These are phyloP conservation scores for Phaeosphaeriaceae sp. DNA, from an alignment of 2,329 filamentous ascomycete genomes.

Conservation along the genomic window DNA sequence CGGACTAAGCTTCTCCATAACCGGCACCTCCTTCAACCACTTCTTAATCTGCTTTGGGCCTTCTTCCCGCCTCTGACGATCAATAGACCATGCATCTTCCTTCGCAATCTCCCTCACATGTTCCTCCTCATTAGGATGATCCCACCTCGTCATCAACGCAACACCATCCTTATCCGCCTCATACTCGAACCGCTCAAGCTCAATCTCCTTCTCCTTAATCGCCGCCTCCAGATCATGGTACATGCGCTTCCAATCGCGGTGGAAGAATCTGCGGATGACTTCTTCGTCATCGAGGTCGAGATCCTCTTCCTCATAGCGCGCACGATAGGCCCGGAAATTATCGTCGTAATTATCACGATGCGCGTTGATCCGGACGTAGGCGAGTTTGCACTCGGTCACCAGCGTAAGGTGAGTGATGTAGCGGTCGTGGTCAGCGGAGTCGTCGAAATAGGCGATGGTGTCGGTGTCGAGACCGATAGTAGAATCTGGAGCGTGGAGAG, in stretches of 20 bases:
- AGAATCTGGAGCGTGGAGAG: background rate
- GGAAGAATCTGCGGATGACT: no score
- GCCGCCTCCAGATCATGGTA: background rate
- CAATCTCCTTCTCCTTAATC: background rate
- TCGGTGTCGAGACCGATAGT: no score
- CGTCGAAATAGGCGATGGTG: background rate
- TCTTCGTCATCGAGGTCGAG: background rate
- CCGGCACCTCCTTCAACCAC: background rate
- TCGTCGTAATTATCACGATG: background rate
- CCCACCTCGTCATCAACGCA: background rate
- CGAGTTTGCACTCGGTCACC: background rate
- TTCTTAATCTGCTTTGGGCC: background rate
- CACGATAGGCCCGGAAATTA: background rate
- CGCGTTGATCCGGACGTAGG: background rate
- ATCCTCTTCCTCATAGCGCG: background rate
- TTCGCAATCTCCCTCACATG: background rate
- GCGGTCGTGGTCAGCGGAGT: background rate
- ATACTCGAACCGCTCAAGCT: background rate
- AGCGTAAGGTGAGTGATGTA: background rate
- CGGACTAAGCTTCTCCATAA: no score
- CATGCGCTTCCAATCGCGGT: background rate
- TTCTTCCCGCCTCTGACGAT: background rate
- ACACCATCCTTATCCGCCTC: background rate
- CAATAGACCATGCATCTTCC: background rate
- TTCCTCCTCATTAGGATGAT: background rate